Base-by-base conservation (phyloP, 1,139 yeast genomes). In the Nakaseomyces sp. region DNA sequence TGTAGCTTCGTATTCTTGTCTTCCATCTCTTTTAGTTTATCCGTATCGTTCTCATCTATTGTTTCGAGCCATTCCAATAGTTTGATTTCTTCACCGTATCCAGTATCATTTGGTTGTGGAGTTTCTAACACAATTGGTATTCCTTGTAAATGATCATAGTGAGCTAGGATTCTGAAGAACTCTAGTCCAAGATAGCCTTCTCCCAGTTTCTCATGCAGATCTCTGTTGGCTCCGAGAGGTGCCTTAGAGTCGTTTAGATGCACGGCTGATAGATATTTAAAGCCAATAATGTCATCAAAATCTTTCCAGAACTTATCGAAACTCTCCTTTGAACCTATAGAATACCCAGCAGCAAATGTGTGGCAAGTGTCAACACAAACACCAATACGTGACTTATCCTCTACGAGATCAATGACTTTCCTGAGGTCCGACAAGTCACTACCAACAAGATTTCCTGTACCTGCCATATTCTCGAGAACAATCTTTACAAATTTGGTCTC, bases 401-500 rank as follows among this genome's bases (percentile, higher is more conserved):
- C 82, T 7, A 91, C 76, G 70, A 79, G 61, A 39, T 75, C 82
- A 41, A 91, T 87, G 16, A 93, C 89, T 26, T 74, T 76, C 29
- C 73, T 70, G 39, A 91, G 69, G 57, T 91, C 98, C 52, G 83
- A 78, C 33, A 91, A 66, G 40, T 76, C 71, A 3, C 93, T 82
- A 1, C 98, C 98, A 41, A 91, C 83, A 47, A 89, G 72, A 50
- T 85, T 83, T 6, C 96, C 96, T 54, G 88, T 95, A 10, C 98
- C 98, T 0, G 98, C 96, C 98, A 93, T 91, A 60, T 91, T 91
- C 60, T 91, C 99, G 46, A 93, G 73, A 10, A 91, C 95, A 42
- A 91, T 81, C 58, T 81, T 87, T 28, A 91, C 97, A 58, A 79
- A 81, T 5, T 65, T 56, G 0, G 98, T 91, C 45, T 78, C 79